These are phyloP conservation scores for Trametes punicea DNA, from an alignment of 768 basidiomycete genomes.

Conservation along the genomic window DNA sequence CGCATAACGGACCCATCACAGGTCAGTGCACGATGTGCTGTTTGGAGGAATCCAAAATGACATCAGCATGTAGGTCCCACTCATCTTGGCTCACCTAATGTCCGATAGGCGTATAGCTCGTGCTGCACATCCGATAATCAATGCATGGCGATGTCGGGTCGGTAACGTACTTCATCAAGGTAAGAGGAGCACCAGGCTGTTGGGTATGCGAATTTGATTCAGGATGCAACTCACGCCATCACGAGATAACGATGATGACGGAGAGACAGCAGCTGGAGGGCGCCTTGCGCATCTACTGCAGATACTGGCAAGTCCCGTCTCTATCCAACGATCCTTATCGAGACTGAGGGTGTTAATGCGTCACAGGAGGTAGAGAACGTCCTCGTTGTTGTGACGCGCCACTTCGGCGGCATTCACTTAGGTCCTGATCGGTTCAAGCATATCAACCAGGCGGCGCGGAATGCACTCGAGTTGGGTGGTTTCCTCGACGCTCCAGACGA, in stretches of 20 bases:
- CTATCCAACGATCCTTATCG: not conserved
- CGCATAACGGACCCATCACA: constrained; percentile 72
- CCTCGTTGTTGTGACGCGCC: constrained; percentile 88
- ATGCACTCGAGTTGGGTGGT: constrained; percentile 84
- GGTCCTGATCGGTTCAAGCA: constrained; percentile 89
- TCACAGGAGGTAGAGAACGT: constrained; percentile 76
- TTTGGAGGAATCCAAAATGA: not conserved
- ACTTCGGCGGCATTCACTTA: constrained; percentile 89
- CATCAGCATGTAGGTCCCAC: constrained; percentile 50
- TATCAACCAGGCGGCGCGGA: constrained; percentile 93
- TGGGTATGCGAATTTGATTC: not conserved
- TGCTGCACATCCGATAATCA: constrained; percentile 76
- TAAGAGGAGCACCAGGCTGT: no score
- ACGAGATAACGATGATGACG: constrained; percentile 91
- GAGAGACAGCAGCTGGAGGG: constrained; percentile 90
- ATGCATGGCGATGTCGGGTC: constrained; percentile 77
- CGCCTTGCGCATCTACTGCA: constrained; percentile 88
- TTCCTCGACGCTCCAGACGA: constrained; percentile 60
- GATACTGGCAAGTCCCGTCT: constrained; percentile 58
- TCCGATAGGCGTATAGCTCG: constrained; percentile 70
- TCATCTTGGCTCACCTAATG: constrained; percentile 63
- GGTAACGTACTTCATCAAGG: constrained; percentile 73
- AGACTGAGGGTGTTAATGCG: not conserved
- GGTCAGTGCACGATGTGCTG: constrained; percentile 38
- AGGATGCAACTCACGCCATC: not conserved